A percentile compares a stretch with the other conserved stretches of the same genome.
phyloP scores from a whole-genome alignment of 2,329 filamentous ascomycete genomes.

The Cordyceps militaris region DNA sequence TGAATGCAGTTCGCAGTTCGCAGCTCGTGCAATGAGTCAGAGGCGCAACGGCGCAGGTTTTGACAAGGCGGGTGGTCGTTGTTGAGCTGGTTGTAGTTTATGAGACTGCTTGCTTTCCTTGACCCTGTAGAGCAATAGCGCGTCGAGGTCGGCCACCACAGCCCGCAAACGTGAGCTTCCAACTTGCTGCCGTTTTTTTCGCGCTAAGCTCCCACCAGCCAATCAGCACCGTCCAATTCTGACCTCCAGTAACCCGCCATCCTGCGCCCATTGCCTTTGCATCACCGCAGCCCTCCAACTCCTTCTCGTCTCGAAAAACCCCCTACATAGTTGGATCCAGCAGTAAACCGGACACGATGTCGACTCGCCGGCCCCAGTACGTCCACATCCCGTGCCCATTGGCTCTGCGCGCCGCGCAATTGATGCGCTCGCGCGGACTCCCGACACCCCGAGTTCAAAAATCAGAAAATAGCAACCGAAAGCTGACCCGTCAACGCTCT shows the following conservation, averaged over 20 bases:
- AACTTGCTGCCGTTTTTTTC: conserved; percentile 24
- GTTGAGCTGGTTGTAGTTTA: not conserved
- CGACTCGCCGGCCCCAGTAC: conserved; percentile 37
- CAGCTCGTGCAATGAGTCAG: not conserved
- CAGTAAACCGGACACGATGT: conserved; percentile 31
- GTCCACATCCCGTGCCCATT: conserved; percentile 19
- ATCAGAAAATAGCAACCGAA: not conserved
- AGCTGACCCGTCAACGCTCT: conserved; percentile 20
- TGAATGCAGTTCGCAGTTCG: not conserved
- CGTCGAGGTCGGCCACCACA: not conserved
- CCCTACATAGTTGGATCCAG: conserved; percentile 17
- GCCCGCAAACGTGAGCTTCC: conserved; percentile 8
- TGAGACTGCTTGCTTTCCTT: not conserved
- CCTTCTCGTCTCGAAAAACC: conserved; percentile 22
- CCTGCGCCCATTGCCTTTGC: conserved; percentile 15
- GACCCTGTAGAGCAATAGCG: not conserved
- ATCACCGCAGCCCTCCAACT: conserved; percentile 19
- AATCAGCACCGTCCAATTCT: conserved; percentile 34
- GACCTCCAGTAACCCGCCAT: conserved; percentile 29
- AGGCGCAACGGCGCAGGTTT: not conserved
- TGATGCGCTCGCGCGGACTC: conserved; percentile 6
- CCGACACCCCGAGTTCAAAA: not conserved
- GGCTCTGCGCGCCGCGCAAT: conserved; percentile 16
- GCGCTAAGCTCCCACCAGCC: conserved; percentile 22
- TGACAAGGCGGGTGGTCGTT: not conserved